These are phyloP conservation scores for Coemansia sp. DNA, from an alignment of 192 early-diverging fungal species.

Conservation along the genomic window DNA sequence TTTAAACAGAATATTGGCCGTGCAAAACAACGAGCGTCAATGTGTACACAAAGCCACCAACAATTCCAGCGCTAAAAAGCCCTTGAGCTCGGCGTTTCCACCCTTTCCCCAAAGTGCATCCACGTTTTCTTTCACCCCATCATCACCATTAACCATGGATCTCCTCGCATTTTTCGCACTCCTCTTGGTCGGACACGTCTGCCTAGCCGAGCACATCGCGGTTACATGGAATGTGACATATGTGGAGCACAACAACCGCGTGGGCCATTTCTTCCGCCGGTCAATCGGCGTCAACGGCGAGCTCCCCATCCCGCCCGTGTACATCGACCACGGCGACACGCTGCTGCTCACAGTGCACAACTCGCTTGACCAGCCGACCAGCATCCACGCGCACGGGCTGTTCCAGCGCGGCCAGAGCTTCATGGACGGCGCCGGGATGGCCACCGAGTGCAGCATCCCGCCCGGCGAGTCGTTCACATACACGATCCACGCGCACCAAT, in stretches of 20 bases:
- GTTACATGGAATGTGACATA: constrained; percentile 64
- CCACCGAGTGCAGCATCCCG: constrained; percentile 75
- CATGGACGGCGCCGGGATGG: constrained; percentile 63
- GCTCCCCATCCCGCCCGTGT: constrained; percentile 49
- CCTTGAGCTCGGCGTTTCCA: too few species aligned
- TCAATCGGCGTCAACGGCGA: constrained; percentile 62
- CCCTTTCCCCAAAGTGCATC: too few species aligned
- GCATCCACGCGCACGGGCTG: constrained; percentile 72
- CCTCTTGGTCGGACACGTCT: neutral
- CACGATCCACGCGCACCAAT: constrained; percentile 48
- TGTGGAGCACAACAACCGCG: constrained; percentile 55
- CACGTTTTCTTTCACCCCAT: neutral
- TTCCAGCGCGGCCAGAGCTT: constrained; percentile 64
- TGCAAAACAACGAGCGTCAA: too few species aligned
- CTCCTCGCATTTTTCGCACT: neutral
- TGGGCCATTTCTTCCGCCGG: constrained; percentile 55
- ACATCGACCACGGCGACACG: constrained; percentile 20
- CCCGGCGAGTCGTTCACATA: constrained; percentile 62
- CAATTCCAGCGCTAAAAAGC: too few species aligned
- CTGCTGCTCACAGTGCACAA: constrained; percentile 30
- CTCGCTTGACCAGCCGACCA: constrained; percentile 55
- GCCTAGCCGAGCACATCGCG: neutral
- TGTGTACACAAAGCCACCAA: too few species aligned
- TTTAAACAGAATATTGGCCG: too few species aligned
- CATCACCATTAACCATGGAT: neutral